A percentile compares a stretch with the other conserved stretches of the same genome.
Evolutionary conservation across 2,329 filamentous ascomycete genomes (phyloP).

Genomic region (Rosellinia necatrix): DNA sequence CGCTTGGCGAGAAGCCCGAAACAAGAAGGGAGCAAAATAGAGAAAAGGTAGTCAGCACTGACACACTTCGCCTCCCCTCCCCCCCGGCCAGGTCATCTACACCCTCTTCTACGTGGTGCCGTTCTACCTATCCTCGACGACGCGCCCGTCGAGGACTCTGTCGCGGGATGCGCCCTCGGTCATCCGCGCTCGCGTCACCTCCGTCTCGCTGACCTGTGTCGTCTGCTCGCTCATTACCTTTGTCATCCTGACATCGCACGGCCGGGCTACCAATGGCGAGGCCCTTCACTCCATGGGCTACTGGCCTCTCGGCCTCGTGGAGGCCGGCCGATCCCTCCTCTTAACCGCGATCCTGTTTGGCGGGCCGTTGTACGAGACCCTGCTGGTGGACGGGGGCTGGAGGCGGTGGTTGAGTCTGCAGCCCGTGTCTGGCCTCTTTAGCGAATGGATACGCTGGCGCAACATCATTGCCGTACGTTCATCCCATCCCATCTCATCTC

Average conservation of each 20-base stretch:
- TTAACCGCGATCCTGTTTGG: conserved; percentile 80
- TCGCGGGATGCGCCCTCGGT: conserved; percentile 88
- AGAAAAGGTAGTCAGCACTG: background rate
- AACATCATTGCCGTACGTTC: conserved; percentile 80
- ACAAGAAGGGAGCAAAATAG: background rate
- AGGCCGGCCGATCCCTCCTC: conserved; percentile 66
- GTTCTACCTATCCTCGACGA: conserved; percentile 81
- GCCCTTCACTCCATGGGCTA: conserved; percentile 75
- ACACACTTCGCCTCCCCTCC: background rate
- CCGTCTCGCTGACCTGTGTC: conserved; percentile 76
- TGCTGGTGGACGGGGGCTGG: conserved; percentile 75
- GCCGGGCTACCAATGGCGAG: conserved; percentile 54
- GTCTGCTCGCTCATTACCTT: conserved; percentile 70
- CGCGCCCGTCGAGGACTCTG: conserved; percentile 77
- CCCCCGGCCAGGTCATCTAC: conserved; percentile 66
- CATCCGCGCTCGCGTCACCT: conserved; percentile 82
- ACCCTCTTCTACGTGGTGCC: conserved; percentile 89
- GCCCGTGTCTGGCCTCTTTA: conserved; percentile 63
- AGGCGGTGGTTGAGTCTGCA: conserved; percentile 63
- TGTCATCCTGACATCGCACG: conserved; percentile 63
- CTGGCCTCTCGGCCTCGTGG: conserved; percentile 73
- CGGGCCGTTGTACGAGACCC: conserved; percentile 80
- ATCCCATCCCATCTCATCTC: background rate
- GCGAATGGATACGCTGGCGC: conserved; percentile 81
- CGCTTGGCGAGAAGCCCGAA: conserved; percentile 3